Evolutionary conservation across 495 filamentous ascomycete genomes (phyloP), one percentile per base, ranked within the genome.

Genomic region (Lasiosphaeria miniovina): DNA sequence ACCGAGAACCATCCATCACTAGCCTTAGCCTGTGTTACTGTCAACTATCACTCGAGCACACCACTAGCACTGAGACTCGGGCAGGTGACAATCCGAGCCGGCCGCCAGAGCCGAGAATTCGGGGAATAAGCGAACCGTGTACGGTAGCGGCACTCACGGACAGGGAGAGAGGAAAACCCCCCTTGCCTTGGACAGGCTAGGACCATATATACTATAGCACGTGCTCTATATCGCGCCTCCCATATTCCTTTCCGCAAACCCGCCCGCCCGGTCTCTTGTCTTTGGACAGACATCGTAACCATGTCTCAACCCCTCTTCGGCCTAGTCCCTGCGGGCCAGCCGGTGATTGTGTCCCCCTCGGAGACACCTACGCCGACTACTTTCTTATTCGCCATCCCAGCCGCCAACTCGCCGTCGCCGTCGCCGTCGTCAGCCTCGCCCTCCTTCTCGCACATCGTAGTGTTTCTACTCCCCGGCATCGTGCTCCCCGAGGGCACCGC

Each of bases 391-490:
- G 65, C 71, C 49, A 71, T 83, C 60, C 76, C 71, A 11, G 51
- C 63, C 52, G 46, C 68, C 12, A 70, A 69, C 33, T 46, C 43
- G 12, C 4, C 43, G 6, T 46, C 43, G 15, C 24, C 24, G 24
- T 24, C 24, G 24, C 24, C 24, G 24, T 24, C 24, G 24, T 24
- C 24, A 24, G 24, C 24, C 24, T 24, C 24, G 24, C 24, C 24
- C 24, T 57, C 73, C 51, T 91, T 96, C 79, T 82, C 79, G 49
- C 91, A 97, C 63, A 75, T 99, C 55, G 88, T 90, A 61, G 84
- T 96, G 62, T 98, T 99, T 79, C 77, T 97, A 43, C 86, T 96
- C 6, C 94, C 94, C 2, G 90, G 89, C 52, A 80, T 85, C 7
- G 71, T 79, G 35, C 82, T 98, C 0, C 92, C 93, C 0, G 79